These are phyloP conservation scores for Pyrenula aspistea DNA, from an alignment of 495 filamentous ascomycete genomes.

Conservation along the genomic window DNA sequence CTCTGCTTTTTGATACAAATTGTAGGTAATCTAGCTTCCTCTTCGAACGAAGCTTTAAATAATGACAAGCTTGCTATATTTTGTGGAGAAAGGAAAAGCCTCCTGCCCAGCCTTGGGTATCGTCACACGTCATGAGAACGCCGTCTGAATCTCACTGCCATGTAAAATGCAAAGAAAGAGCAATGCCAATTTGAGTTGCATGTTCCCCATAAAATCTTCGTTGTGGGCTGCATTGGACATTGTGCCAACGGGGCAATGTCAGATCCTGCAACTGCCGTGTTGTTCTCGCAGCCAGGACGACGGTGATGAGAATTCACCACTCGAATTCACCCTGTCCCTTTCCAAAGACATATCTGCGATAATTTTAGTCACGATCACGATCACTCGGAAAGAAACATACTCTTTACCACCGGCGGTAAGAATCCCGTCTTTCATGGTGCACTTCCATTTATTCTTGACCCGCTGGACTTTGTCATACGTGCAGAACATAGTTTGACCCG, in stretches of 20 bases:
- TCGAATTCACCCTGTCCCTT: slow-evolving; percentile 96
- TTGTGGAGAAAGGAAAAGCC: not conserved
- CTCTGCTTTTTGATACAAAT: too few species aligned
- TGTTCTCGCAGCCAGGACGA: too few species aligned
- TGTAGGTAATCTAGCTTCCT: too few species aligned
- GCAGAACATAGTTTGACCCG: slow-evolving; percentile 83
- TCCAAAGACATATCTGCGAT: slow-evolving; percentile 76
- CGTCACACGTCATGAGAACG: not conserved
- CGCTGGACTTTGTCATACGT: slow-evolving; percentile 99
- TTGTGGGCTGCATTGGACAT: too few species aligned
- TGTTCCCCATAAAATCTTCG: too few species aligned
- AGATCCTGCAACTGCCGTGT: too few species aligned
- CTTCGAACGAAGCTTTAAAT: not conserved
- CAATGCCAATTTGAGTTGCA: not conserved
- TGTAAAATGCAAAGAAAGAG: not conserved
- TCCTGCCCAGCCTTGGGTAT: not conserved
- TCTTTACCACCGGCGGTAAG: slow-evolving; percentile 83
- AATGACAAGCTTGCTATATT: not conserved
- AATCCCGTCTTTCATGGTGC: slow-evolving; percentile 91
- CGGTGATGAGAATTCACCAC: slow-evolving; percentile 54
- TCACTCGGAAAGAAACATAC: slow-evolving; percentile 30
- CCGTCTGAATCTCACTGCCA: not conserved
- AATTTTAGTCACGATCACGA: slow-evolving; percentile 9
- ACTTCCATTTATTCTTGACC: slow-evolving; percentile 99
- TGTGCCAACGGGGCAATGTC: too few species aligned